phyloP scores from a whole-genome alignment of 2,329 filamentous ascomycete genomes.

The Cercospora zeina region DNA sequence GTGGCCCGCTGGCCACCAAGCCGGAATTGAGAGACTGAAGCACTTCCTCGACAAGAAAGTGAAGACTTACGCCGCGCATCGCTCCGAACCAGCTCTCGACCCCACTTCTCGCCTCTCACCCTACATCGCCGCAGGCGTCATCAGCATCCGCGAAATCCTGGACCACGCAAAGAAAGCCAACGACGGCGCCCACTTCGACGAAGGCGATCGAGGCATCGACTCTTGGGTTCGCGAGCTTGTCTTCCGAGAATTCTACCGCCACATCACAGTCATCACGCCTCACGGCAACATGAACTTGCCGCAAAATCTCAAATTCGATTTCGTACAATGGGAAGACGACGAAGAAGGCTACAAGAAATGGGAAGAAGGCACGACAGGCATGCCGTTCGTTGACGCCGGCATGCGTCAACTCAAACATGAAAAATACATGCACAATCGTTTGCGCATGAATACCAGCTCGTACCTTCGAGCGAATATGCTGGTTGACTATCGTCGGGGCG shows the following conservation, averaged over 20 bases:
- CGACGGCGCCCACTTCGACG: conserved; percentile 47
- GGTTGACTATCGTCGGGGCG: conserved; percentile 53
- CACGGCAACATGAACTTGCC: conserved; percentile 55
- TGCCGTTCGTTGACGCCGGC: conserved; percentile 54
- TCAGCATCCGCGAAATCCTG: conserved; percentile 51
- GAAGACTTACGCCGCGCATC: conserved; percentile 45
- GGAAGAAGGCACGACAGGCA: conserved; percentile 50
- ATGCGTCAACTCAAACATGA: conserved; percentile 54
- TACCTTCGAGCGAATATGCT: conserved; percentile 54
- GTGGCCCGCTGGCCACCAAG: conserved; percentile 50
- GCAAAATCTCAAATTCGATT: conserved; percentile 55
- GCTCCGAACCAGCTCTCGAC: conserved; percentile 47
- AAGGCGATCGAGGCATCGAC: conserved; percentile 41
- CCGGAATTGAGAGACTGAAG: conserved; percentile 45
- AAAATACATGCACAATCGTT: conserved; percentile 55
- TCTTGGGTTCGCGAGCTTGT: conserved; percentile 55
- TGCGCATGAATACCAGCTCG: conserved; percentile 53
- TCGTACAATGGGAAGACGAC: conserved; percentile 54
- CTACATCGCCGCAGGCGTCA: conserved; percentile 50
- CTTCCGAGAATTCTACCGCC: conserved; percentile 54
- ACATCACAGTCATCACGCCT: conserved; percentile 50
- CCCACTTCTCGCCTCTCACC: conserved; percentile 47
- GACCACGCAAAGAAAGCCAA: conserved; percentile 47
- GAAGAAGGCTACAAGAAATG: conserved; percentile 53
- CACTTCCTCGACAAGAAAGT: conserved; percentile 46